A percentile compares a stretch with the other conserved stretches of the same genome.
Evolutionary conservation across 2,329 filamentous ascomycete genomes (phyloP).

Genomic region (Aspergillus piperis): DNA sequence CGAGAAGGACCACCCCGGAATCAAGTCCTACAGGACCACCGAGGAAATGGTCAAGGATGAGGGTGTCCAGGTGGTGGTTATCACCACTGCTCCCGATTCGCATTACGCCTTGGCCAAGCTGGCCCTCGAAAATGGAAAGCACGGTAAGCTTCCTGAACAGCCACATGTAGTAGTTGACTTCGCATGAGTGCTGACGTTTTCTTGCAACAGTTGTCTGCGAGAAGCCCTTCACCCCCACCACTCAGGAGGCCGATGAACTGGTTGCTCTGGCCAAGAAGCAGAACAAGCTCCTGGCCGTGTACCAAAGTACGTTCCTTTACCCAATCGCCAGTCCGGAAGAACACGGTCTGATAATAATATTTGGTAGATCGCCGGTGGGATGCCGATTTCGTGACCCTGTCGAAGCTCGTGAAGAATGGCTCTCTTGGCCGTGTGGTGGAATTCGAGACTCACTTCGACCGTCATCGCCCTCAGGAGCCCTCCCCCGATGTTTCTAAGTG

Average conservation of each 20-base stretch:
- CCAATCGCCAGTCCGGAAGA: too few species aligned
- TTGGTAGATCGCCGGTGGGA: conserved; percentile 68
- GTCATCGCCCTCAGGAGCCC: conserved; percentile 64
- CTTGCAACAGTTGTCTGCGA: conserved; percentile 65
- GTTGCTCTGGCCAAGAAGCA: conserved; percentile 56
- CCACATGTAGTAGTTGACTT: not conserved
- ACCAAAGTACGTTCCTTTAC: conserved; percentile 57
- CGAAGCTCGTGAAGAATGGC: conserved; percentile 60
- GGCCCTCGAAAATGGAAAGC: conserved; percentile 70
- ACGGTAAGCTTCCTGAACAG: conserved; percentile 44
- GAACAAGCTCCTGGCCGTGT: conserved; percentile 63
- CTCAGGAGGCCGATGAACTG: conserved; percentile 66
- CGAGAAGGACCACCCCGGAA: conserved; percentile 64
- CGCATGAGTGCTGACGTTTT: not conserved
- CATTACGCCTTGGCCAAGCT: conserved; percentile 67
- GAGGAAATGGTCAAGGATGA: conserved; percentile 66
- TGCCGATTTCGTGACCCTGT: conserved; percentile 71
- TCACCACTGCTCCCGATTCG: conserved; percentile 71
- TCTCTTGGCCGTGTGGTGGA: conserved; percentile 72
- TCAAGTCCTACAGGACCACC: conserved; percentile 64
- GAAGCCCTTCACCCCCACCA: conserved; percentile 78
- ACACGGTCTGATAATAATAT: not conserved
- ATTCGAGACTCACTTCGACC: conserved; percentile 79
- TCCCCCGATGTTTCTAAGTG: conserved; percentile 51
- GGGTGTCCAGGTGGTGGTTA: conserved; percentile 67